phyloP scores from a whole-genome alignment of 257 asterid genomes.

The Ilex aquifolium region DNA sequence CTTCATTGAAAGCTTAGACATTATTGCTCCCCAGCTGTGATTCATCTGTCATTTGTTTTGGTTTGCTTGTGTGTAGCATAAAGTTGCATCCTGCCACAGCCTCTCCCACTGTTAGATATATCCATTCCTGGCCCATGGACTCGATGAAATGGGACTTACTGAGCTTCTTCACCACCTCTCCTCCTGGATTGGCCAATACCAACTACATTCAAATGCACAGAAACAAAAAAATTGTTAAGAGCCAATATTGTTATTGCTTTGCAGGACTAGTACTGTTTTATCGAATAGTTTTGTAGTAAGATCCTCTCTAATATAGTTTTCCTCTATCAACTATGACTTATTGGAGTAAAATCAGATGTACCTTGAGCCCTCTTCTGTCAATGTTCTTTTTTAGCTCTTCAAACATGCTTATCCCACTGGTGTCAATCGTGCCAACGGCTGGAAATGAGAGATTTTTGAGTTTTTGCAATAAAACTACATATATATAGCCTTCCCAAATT shows the following conservation, averaged over 20 bases:
- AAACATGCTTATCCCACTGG: constrained; percentile 1
- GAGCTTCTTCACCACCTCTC: too few relatives aligned
- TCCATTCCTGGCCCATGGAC: neutral
- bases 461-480: neutral
- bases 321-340: too few relatives aligned
- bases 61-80: too few relatives aligned
- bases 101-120: neutral
- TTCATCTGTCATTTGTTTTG: neutral
- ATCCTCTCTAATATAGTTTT: neutral
- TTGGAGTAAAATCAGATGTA: neutral
- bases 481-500: neutral
- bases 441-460: neutral
- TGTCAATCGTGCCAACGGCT: constrained; percentile 3
- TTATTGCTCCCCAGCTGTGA: neutral
- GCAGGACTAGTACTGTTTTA: too few relatives aligned
- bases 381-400: neutral
- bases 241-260: too few relatives aligned
- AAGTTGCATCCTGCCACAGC: neutral
- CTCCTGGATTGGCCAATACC: too few relatives aligned
- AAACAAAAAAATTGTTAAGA: too few relatives aligned
- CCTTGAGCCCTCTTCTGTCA: constrained; percentile 2
- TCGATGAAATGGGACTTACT: too few relatives aligned
- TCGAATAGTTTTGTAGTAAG: neutral
- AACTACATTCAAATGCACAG: too few relatives aligned
- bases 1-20: neutral